These are phyloP conservation scores for Aspergillus diversus DNA, from an alignment of 495 filamentous ascomycete genomes.

Conservation along the genomic window DNA sequence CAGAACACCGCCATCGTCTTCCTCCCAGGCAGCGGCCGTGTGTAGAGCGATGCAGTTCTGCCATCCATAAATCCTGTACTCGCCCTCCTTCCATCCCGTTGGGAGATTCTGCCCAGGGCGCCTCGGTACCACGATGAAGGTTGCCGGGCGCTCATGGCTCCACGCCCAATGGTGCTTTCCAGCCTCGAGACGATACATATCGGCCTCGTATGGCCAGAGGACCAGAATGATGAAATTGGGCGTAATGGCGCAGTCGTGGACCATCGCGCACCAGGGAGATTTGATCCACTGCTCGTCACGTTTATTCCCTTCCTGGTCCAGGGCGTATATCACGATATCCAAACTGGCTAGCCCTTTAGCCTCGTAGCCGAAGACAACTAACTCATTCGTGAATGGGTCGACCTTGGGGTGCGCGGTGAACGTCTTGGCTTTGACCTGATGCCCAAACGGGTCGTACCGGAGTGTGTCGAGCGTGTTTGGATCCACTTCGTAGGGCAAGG, in stretches of 20 bases:
- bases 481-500: constrained; percentile 9
- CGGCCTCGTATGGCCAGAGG: background rate
- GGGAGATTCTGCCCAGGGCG: background rate
- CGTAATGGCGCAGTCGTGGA: background rate
- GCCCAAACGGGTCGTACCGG: background rate
- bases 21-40: background rate
- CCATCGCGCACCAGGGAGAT: background rate
- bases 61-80: background rate
- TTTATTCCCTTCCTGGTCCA: background rate
- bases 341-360: background rate
- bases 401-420: constrained; percentile 14
- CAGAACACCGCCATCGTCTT: too few relatives aligned
- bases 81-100: background rate
- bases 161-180: background rate
- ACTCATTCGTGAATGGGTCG: constrained; percentile 2
- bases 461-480: constrained; percentile 6
- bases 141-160: background rate
- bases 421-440: background rate
- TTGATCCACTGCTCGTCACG: background rate
- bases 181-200: background rate
- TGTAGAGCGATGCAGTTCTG: background rate
- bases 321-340: constrained; percentile 2
- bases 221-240: background rate
- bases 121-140: background rate
- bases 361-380: constrained; percentile 9